Evolutionary conservation across 2,329 filamentous ascomycete species (phyloP), one percentile per base, ranked within the genome.

Genomic region (Geosmithia flava): DNA sequence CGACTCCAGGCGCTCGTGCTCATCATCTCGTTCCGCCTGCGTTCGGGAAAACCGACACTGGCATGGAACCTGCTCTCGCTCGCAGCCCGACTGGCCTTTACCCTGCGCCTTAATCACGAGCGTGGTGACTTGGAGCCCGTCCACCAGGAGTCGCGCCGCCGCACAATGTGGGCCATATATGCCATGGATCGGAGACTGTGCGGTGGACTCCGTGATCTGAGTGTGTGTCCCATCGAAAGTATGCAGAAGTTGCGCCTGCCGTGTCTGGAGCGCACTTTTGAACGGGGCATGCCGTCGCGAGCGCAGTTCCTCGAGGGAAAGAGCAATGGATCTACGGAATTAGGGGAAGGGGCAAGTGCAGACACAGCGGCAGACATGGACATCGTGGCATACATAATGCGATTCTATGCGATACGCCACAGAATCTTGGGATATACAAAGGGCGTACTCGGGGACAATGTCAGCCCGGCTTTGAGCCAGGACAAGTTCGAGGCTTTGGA

Each of bases 81-180:
- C 0, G 58, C 55, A 1, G 57, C 58, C 0, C 50, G 58, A 2
- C 50, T 59, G 1, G 56, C 54, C 0, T 60, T 60, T 2, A 59
- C 56, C 0, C 56, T 56, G 37, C 49, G 56, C 0, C 48, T 61
- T 0, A 61, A 61, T 17, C 57, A 60, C 2, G 58, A 61, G 23
- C 47, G 53, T 0, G 51, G 52, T 0, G 42, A 51, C 0, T 46
- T 50, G 1, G 53, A 56, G 5, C 49, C 54, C 1, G 48, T 61
- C 0, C 46, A 6, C 0, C 55, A 59, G 33, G 59, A 62, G 8
- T 53, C 49, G 7, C 49, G 54, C 0, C 54, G 60, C 2, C 53
- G 59, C 0, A 20, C 57, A 2, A 56, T 59, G 46, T 62, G 60
- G 60, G 53, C 57, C 0, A 54, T 61, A 1, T 62, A 56, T 15